Base-by-base conservation (phyloP, 208 protist species). In the Strigomonas galati region DNA sequence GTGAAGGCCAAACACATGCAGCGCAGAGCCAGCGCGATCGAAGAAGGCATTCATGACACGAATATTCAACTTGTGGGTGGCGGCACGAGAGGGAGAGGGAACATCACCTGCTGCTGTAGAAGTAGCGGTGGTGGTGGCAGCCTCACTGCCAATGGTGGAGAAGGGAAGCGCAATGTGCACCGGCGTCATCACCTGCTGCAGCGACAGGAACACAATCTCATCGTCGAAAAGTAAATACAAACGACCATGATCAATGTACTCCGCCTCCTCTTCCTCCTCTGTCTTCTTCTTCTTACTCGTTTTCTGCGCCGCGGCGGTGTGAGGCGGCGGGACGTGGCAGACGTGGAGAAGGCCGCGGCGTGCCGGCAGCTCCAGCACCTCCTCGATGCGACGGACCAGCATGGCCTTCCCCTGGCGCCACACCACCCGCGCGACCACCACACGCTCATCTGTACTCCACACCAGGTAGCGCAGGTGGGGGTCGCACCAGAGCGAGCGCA, bases 401-500 rank as follows among this genome's bases (percentile, higher is more conserved):
- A 82, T 60, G 10, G 27, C 2, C 27, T 1, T 27, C 4, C 75
- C 72, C 48, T 72, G 59, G 17, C 74, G 65, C 87, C 86, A 92
- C 51, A 40, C 55, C 37, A 91, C 63, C 62, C 67, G 65, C 58
- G 83, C 32, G 52, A 95, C 44, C 15, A 83, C 82, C 12, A 87
- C 62, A 10, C 90, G 84, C 64, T 90, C 90, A 70, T 93, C 87
- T 37, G 90, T 95, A n/a, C 71, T 68, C 68, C 91, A 84, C 48
- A 89, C 69, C 12, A 95, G 74, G 65, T 85, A 84, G 51, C 79
- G 58, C 60, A 93, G 69, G 44, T 56, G 57, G 12, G 67, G 60
- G 64, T 95, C 83, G 69, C 81, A 88, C 85, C 86, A 95, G 19
- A 93, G 62, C 14, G 80, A 78, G 28, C 67, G 63, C 5, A 92